A percentile compares a stretch with the other conserved stretches of the same genome.
Evolutionary conservation across 176 grass and related monocot genomes (phyloP).

Genomic region (Elymus sibiricus): DNA sequence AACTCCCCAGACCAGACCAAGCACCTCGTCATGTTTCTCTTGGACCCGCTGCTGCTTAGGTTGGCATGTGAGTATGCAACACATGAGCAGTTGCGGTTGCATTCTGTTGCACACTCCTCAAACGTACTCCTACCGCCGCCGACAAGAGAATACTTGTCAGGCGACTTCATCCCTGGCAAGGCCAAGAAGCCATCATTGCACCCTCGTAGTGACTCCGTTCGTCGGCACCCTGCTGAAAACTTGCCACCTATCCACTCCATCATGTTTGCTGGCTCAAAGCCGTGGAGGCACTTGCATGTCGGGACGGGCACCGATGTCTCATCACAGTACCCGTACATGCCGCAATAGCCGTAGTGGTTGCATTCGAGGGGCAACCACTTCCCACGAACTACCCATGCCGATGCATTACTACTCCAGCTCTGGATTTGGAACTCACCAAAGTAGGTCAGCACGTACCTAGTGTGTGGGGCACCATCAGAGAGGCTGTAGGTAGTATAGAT

Average conservation of each 20-base stretch:
- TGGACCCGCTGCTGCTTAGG: background rate
- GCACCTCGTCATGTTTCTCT: background rate
- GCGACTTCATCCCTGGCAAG: background rate
- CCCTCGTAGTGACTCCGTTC: background rate
- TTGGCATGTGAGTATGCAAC: background rate
- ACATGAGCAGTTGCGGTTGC: background rate
- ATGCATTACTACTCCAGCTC: background rate
- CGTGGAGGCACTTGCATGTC: background rate
- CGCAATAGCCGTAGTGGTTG: background rate
- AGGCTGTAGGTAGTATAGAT: background rate
- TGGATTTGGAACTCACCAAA: background rate
- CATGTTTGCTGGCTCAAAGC: background rate
- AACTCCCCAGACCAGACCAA: background rate
- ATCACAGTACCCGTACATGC: background rate
- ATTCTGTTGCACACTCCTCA: background rate
- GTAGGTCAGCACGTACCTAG: background rate
- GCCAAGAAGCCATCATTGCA: background rate
- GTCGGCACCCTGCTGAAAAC: background rate
- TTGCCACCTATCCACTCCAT: background rate
- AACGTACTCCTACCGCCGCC: background rate
- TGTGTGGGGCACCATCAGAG: background rate
- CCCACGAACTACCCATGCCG: background rate
- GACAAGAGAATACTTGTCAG: background rate
- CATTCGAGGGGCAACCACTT: background rate
- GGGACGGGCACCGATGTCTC: background rate